phyloP scores from a whole-genome alignment of 441 rosid genomes.

The Eruca vesicaria region DNA sequence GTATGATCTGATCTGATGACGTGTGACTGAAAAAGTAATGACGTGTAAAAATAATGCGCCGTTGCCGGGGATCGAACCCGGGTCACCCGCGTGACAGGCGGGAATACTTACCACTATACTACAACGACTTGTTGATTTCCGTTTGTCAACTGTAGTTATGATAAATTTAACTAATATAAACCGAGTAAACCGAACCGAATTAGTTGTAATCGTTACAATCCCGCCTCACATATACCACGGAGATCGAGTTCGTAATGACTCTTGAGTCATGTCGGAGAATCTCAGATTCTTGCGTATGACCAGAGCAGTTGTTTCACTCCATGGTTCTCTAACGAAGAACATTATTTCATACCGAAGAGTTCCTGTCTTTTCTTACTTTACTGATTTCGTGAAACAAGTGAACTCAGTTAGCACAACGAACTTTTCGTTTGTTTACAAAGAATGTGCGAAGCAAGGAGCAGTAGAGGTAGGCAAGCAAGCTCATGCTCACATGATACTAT shows the following conservation, averaged over 20 bases:
- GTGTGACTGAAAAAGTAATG: slow-evolving; percentile 8
- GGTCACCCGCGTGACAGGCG: slow-evolving; percentile 61
- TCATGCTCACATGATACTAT: slow-evolving; percentile 63
- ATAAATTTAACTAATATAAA: neutral
- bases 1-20: slow-evolving; percentile 20
- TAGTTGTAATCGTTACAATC: slow-evolving; percentile 7
- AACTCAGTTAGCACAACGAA: slow-evolving; percentile 37
- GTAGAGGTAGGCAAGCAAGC: slow-evolving; percentile 65
- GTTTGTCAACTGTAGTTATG: neutral
- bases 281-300: slow-evolving; percentile 27
- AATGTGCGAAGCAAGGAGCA: slow-evolving; percentile 50
- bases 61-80: slow-evolving; percentile 36
- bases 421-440: slow-evolving; percentile 65
- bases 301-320: slow-evolving; percentile 10
- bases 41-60: neutral
- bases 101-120: slow-evolving; percentile 95
- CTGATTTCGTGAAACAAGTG: slow-evolving; percentile 32
- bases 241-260: neutral
- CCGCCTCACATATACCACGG: slow-evolving; percentile 17
- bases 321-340: neutral
- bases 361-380: slow-evolving; percentile 34
- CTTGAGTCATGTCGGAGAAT: slow-evolving; percentile 23
- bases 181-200: neutral
- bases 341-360: slow-evolving; percentile 1
- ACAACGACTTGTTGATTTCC: slow-evolving; percentile 41